A percentile compares a stretch with the other conserved stretches of the same genome.
Conservation (phyloP, 169 alveolate species). For the Plasmodium reichenowi region DNA sequence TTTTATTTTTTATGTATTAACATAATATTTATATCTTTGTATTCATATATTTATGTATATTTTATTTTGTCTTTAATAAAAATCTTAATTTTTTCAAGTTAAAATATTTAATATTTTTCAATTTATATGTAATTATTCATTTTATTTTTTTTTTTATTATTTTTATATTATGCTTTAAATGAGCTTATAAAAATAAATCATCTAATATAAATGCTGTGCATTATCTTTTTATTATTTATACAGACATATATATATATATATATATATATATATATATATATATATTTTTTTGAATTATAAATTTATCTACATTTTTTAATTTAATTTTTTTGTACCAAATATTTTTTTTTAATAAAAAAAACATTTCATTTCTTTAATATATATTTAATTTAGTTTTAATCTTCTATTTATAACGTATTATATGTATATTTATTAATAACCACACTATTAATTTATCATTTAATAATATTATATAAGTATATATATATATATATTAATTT, state of each 20-base stretch:
- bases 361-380: too few relatives aligned
- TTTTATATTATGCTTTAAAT: neutral
- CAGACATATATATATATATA: neutral
- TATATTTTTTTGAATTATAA: neutral
- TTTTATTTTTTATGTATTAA: slow-evolving; percentile 2
- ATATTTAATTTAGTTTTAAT: too few relatives aligned
- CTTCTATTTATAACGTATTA: too few relatives aligned
- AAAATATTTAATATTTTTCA: neutral
- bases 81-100: slow-evolving; percentile 23
- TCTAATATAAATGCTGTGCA: neutral
- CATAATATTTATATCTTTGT: neutral
- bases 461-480: too few relatives aligned
- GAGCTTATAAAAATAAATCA: neutral
- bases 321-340: slow-evolving; percentile 16
- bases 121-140: neutral
- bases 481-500: too few relatives aligned
- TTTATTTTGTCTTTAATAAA: slow-evolving; percentile 52
- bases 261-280: neutral
- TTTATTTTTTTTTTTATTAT: neutral
- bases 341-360: slow-evolving; percentile 5
- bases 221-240: neutral
- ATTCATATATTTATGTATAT: slow-evolving; percentile 4
- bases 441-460: too few relatives aligned
- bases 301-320: neutral
- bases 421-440: too few relatives aligned